phyloP scores from a whole-genome alignment of 2,329 filamentous ascomycete species.

The Plenodomus lindquistii region DNA sequence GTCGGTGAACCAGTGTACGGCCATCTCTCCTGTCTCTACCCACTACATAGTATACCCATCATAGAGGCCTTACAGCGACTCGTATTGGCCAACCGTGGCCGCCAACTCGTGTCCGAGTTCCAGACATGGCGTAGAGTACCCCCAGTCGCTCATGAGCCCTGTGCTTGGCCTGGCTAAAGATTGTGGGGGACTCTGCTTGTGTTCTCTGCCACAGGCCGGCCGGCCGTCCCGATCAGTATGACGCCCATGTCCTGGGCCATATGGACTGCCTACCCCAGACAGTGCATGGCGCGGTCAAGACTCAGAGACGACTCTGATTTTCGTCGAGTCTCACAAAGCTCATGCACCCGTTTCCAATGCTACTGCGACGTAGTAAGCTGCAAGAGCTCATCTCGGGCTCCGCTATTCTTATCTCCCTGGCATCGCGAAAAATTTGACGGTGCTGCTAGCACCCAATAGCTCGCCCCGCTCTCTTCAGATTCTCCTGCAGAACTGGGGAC shows the following conservation, averaged over 20 bases:
- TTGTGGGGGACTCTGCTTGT: conserved; percentile 25
- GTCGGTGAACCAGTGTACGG: conserved; percentile 19
- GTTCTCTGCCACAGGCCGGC: conserved; percentile 22
- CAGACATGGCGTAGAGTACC: conserved; percentile 4
- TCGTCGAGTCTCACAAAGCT: background rate
- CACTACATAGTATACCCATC: conserved; percentile 1
- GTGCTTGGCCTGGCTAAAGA: conserved; percentile 25
- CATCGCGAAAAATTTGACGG: conserved; percentile 27
- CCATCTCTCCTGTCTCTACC: conserved; percentile 5
- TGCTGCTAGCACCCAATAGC: conserved; percentile 28
- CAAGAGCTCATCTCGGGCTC: conserved; percentile 12
- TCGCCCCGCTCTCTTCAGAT: conserved; percentile 29
- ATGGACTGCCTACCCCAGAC: conserved; percentile 7
- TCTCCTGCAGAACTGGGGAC: conserved; percentile 12
- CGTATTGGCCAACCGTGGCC: conserved; percentile 12
- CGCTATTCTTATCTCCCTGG: conserved; percentile 32
- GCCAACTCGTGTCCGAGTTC: conserved; percentile 8
- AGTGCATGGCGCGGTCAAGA: background rate
- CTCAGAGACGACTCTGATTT: background rate
- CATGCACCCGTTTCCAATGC: conserved; percentile 1
- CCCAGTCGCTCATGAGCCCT: conserved; percentile 26
- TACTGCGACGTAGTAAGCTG: conserved; percentile 1
- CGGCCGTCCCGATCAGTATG: conserved; percentile 21
- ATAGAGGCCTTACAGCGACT: conserved; percentile 7
- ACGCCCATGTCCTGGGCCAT: conserved; percentile 14